Evolutionary conservation across 1,284 basidiomycete species (phyloP), one percentile per base, ranked within the genome.

Genomic region (Neolentinus lepideus): DNA sequence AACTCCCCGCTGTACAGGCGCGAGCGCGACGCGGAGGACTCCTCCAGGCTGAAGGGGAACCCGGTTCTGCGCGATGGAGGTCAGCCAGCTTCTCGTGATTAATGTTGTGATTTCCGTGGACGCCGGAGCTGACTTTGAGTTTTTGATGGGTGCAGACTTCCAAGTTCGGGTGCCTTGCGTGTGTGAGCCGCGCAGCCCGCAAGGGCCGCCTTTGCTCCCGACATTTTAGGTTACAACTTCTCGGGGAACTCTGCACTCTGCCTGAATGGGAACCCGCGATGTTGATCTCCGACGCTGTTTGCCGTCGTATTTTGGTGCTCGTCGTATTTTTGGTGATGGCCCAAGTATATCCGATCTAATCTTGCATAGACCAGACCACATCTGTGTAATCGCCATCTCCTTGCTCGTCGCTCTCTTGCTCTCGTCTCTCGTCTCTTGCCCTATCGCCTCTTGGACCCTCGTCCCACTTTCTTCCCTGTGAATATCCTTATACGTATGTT

Each of bases 1-100:
- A 80, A 79, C 36, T 69, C 26, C 19, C 52, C 9, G 14, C 24
- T 50, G 10, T 6, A 25, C 47, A 21, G 47, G 11, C 25, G 10
- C 47, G 22, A 26, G 27, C 6, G 6, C 9, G 47, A 29, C 27
- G 47, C 22, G 27, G 12, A 22, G 3, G 47, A 50, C 12, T 8
- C 6, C 22, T n/a, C 27, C 4, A 46, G 43, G 24, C 6, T 3
- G 8, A 50, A 26, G 27, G 11, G 6, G 47, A 50, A 50, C 27
- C 47, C 47, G 6, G 16, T 50, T 8, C 47, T 50, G 14, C 8
- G 47, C 4, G 10, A 50, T 26, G 47, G 47, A 50, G 47, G 47
- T 50, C 14, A 29, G 47, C 22, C 11, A 11, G 21, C 21, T 10
- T 47, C 9, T 11, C 45, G n/a, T n/a, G n/a, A 31, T 31, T 12